Conservation (phyloP, 192 early-diverging fungal genomes). For the Rhizoclosmatium globosum region DNA sequence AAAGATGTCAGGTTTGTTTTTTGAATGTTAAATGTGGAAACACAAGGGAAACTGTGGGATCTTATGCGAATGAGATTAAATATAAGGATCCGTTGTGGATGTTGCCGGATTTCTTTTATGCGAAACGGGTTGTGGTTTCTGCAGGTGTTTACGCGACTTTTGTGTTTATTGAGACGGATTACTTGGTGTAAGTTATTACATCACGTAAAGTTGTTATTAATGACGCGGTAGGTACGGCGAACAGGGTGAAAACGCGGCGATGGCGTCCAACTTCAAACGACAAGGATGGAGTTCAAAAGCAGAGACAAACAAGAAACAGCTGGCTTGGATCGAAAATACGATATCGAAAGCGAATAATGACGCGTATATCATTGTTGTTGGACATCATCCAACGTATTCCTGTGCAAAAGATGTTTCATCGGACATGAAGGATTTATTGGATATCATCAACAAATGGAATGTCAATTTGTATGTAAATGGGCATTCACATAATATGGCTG, state of each 20-base stretch:
- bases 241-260: not conserved
- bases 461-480: conserved; percentile 25
- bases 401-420: conserved; percentile 9
- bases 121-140: not conserved
- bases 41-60: conserved; percentile 1
- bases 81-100: not conserved
- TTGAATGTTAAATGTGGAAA: not conserved
- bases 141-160: conserved; percentile 9
- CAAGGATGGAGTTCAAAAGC: conserved; percentile 17
- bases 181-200: not conserved
- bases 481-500: conserved; percentile 22
- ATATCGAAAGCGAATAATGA: conserved; percentile 23
- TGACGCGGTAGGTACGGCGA: not conserved
- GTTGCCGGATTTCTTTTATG: conserved; percentile 15
- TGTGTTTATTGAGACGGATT: conserved; percentile 24
- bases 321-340: conserved; percentile 25
- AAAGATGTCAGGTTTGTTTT: not conserved
- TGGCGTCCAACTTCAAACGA: not conserved
- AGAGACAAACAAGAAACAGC: conserved; percentile 23
- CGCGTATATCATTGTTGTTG: conserved; percentile 31
- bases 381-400: conserved; percentile 20
- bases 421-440: conserved; percentile 1
- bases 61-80: not conserved
- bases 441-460: conserved; percentile 30
- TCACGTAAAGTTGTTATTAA: no score